Evolutionary conservation across 768 basidiomycete species (phyloP).

Genomic region (Clavulina sp.): DNA sequence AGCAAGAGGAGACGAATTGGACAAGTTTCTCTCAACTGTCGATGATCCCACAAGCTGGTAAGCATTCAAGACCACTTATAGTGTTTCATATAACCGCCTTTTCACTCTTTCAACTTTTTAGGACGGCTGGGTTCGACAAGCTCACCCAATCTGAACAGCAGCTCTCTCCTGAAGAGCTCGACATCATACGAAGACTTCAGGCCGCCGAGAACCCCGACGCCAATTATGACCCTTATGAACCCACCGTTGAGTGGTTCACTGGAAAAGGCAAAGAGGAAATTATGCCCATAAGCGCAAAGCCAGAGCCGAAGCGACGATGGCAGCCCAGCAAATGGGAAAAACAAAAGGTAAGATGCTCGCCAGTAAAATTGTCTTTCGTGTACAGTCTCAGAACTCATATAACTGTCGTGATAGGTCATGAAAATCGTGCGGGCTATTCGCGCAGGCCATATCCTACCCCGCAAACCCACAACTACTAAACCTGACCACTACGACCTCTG

Average conservation of each 20-base stretch:
- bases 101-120: conserved; percentile 16
- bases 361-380: neutral
- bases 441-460: conserved; percentile 81
- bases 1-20: conserved; percentile 88
- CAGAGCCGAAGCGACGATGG: conserved; percentile 93
- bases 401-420: conserved; percentile 51
- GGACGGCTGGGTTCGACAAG: conserved; percentile 89
- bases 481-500: conserved; percentile 76
- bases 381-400: neutral
- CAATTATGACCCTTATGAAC: conserved; percentile 80
- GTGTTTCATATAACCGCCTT: neutral
- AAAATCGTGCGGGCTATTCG: conserved; percentile 98
- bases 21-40: conserved; percentile 86
- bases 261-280: conserved; percentile 86
- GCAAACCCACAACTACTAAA: conserved; percentile 63
- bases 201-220: conserved; percentile 83
- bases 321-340: conserved; percentile 99
- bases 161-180: conserved; percentile 76
- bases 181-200: conserved; percentile 85
- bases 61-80: too few relatives aligned
- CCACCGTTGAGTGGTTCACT: conserved; percentile 92
- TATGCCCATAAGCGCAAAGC: conserved; percentile 81
- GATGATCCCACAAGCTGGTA: conserved; percentile 86
- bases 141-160: conserved; percentile 71
- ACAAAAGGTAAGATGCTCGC: conserved; percentile 52